Conservation (phyloP, 495 filamentous ascomycete species). For the Hapsidospora chrysogenum region DNA sequence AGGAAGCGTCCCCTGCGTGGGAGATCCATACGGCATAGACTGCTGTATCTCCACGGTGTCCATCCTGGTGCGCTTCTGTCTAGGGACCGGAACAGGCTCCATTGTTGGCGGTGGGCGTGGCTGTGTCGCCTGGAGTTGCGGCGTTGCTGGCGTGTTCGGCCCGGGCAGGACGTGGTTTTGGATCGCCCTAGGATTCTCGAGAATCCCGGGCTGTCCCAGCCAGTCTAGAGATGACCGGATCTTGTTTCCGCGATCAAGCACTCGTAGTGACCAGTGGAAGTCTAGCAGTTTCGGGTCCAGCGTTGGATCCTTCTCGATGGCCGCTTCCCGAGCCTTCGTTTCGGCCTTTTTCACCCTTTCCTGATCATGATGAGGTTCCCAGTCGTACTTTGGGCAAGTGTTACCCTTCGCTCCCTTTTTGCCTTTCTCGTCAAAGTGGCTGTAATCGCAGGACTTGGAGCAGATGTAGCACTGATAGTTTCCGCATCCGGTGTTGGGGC, state of each 20-base stretch:
- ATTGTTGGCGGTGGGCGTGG: no score
- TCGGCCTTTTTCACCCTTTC: slow-evolving; percentile 49
- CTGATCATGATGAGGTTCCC: slow-evolving; percentile 40
- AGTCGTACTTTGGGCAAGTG: slow-evolving; percentile 52
- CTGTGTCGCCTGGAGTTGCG: no score
- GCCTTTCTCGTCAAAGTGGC: slow-evolving; percentile 30
- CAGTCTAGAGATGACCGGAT: background rate
- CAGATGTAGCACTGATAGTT: slow-evolving; percentile 62
- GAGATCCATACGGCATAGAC: no score
- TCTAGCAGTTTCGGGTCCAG: background rate
- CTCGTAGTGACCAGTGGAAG: background rate
- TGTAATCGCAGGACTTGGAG: slow-evolving; percentile 36
- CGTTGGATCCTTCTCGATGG: slow-evolving; percentile 26
- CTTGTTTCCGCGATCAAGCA: background rate
- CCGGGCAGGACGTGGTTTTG: no score
- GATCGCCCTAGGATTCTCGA: no score
- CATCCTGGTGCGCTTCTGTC: no score
- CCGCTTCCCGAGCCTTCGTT: slow-evolving; percentile 32
- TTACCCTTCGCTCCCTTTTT: slow-evolving; percentile 29
- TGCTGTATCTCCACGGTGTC: no score
- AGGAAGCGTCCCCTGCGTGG: no score
- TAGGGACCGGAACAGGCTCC: no score
- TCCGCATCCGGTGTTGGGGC: slow-evolving; percentile 32
- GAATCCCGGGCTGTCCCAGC: background rate
- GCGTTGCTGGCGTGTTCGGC: no score